Evolutionary conservation across 148 eudicot genomes (phyloP).

Genomic region (Limonium bicolor): DNA sequence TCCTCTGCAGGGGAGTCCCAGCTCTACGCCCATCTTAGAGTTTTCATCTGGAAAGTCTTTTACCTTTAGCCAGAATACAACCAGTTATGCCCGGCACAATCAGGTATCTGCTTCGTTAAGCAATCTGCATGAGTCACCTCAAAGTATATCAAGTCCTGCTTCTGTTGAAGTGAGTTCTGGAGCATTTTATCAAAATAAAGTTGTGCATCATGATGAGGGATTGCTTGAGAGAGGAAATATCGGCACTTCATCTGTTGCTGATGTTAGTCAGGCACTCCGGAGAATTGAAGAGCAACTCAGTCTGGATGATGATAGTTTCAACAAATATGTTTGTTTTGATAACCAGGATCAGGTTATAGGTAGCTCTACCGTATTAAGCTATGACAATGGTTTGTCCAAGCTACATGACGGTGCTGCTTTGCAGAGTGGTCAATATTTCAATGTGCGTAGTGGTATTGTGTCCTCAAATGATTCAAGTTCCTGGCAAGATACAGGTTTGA

Average conservation of each 20-base stretch:
- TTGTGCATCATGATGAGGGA: conserved; percentile 11
- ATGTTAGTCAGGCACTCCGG: conserved; percentile 53
- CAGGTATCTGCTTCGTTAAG: conserved; percentile 21
- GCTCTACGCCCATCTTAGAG: conserved; percentile 28
- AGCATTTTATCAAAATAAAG: conserved; percentile 19
- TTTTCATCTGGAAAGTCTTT: conserved; percentile 34
- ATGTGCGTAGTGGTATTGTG: too few relatives aligned
- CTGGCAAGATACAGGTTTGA: too few relatives aligned
- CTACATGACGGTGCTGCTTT: too few relatives aligned
- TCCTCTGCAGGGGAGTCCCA: conserved; percentile 39
- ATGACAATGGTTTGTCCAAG: too few relatives aligned
- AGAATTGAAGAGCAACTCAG: conserved; percentile 71
- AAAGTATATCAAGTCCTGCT: conserved; percentile 38
- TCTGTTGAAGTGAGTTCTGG: conserved; percentile 65
- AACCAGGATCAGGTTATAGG: too few relatives aligned
- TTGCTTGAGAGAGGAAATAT: conserved; percentile 18
- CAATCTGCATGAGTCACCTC: conserved; percentile 24
- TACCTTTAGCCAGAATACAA: conserved; percentile 5
- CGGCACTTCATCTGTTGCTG: conserved; percentile 23
- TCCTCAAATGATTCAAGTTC: too few relatives aligned
- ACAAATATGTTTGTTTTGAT: conserved; percentile 23
- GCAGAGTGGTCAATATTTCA: too few relatives aligned
- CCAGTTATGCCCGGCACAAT: conserved; percentile 16
- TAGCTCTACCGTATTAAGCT: too few relatives aligned
- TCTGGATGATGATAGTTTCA: conserved; percentile 57